These are phyloP conservation scores for Rhodotorula sp. DNA, from an alignment of 1,284 basidiomycete species.

Conservation along the genomic window DNA sequence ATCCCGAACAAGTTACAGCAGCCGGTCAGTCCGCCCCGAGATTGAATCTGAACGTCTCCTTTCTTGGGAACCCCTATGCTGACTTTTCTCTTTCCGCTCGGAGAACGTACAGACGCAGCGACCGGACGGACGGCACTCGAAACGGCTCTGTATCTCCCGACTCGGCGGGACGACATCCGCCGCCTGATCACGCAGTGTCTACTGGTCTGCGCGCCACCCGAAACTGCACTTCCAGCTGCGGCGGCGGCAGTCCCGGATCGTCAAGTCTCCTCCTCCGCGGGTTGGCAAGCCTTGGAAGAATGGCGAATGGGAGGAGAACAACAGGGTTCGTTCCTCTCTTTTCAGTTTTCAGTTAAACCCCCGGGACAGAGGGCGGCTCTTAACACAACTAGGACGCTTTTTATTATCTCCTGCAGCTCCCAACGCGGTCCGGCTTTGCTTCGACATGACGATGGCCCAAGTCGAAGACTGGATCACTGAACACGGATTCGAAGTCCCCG, in stretches of 20 bases:
- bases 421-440: neutral
- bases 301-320: too few relatives aligned
- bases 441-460: neutral
- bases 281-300: neutral
- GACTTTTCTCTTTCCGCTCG: too few relatives aligned
- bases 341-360: too few relatives aligned
- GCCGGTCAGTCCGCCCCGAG: neutral
- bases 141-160: neutral
- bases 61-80: too few relatives aligned
- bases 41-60: too few relatives aligned
- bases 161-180: neutral
- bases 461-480: neutral
- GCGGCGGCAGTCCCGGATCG: neutral
- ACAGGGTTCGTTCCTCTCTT: neutral
- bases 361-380: too few relatives aligned
- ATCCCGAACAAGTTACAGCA: neutral
- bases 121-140: neutral
- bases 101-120: too few relatives aligned
- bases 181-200: constrained; percentile 10
- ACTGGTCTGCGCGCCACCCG: neutral
- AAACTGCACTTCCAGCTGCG: neutral
- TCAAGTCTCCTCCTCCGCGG: neutral
- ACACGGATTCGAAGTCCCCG: neutral
- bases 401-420: neutral
- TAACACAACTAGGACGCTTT: neutral